Evolutionary conservation across 2,329 filamentous ascomycete genomes (phyloP), one percentile per base, ranked within the genome.

Genomic region (Xylariaceae sp.): DNA sequence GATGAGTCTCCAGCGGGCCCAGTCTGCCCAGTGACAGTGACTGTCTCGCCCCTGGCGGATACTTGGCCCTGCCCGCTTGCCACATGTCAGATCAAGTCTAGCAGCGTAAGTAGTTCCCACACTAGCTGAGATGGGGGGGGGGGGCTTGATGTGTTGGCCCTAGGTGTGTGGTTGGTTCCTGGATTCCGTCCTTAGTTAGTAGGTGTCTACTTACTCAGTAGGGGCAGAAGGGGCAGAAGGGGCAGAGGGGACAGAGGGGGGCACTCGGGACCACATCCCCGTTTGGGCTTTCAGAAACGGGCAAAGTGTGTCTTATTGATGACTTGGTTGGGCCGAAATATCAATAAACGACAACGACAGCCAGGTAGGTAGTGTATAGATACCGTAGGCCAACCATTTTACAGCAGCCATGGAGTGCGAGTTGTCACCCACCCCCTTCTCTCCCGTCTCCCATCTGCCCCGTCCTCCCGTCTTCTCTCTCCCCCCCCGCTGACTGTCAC

Each of bases 21-120:
- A 19, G 50, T 47, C 8, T 37, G 8, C 5, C 12, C 35, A 37
- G 47, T 42, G 40, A 19, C 19, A 19, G 32, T 35, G 58, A 51
- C 51, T 49, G 53, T 47, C 45, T 49, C 34, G 47, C 50, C 47
- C 43, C 41, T 53, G 32, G 57, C 19, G 19, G 19, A 19, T 19
- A 19, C 19, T 61, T 60, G 60, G 58, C 64, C 61, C 64, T 66
- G 65, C 64, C 64, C 60, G 65, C 59, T 59, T 68, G 66, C 66
- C 67, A 68, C 67, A 68, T 68, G 67, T 68, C 66, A 66, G 59
- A 61, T 47, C 58, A 47, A 54, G 63, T 37, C 35, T 37, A 37
- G 35, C 35, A 34, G 32, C 35, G 35, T 37, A 37, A 37, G 35
- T 7, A 9, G 8, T 7, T 37, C 9, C 39, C 26, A 19, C 39